Base-by-base conservation (phyloP, 1,284 basidiomycete genomes). In the Taiwanofungus camphoratus region DNA sequence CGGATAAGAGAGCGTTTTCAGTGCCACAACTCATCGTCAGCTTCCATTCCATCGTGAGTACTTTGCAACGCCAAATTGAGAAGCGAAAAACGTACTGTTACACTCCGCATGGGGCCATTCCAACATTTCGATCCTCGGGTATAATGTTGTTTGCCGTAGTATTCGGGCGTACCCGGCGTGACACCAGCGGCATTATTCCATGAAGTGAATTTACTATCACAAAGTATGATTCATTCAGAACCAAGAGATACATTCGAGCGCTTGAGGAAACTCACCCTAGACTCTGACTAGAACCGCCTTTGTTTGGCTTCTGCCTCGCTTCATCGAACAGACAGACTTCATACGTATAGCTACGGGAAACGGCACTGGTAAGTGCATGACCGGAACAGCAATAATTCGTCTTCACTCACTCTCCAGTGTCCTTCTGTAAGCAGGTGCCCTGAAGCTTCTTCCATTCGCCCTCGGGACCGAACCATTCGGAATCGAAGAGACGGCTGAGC, bases 391-490 rank as follows among this genome's bases (percentile, higher is more conserved):
- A n/a, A n/a, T n/a, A n/a, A n/a, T n/a, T n/a, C n/a, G n/a, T n/a
- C n/a, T 21, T 37, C 3, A 79, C 89, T 60, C 57, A 93, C 85
- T 97, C 95, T 68, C 95, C 95, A 13, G 77, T 74, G 43, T 93
- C 79, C 56, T 82, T 86, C 54, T 82, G 77, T 18, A 99, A 64
- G 57, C 95, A 99, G 4, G 74, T 72, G 7, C 77, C 76, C 27
- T 96, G 87, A 9, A 99, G 76, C 66, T 95, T 93, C 72, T 95
- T 95, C 89, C 92, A 99, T 67, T 97, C 92, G 46, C 89, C 92
- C 24, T 92, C 75, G 0, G 68, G 64, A 6, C 95, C 95, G 58
- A 85, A 97, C 46, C 78, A 77, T 19, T 77, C 63, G 7, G 71
- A 62, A 46, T 80, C 69, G 54, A 83, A 87, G 12, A 90, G 66